A percentile compares a stretch with the other conserved stretches of the same genome.
These are phyloP conservation scores for Podospora appendiculata DNA, from an alignment of 495 filamentous ascomycete genomes.

Conservation along the genomic window DNA sequence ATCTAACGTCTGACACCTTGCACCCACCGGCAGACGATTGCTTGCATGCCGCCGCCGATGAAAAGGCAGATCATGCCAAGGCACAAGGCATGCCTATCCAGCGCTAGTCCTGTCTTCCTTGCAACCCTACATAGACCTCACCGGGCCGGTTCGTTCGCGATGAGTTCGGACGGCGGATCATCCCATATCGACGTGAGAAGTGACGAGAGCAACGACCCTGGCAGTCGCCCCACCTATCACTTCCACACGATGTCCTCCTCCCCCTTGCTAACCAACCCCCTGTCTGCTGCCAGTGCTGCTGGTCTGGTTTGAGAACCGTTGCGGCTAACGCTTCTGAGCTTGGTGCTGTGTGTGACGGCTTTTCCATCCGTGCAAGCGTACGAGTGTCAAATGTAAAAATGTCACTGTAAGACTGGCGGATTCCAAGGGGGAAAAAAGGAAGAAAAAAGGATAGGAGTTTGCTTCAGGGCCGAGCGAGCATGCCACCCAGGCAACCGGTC, in stretches of 20 bases:
- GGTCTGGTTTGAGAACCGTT: no score
- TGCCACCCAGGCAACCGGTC: no score
- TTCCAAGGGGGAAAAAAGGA: no score
- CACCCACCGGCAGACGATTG: neutral
- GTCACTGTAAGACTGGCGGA: no score
- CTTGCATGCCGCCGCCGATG: conserved; percentile 2
- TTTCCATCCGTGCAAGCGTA: no score
- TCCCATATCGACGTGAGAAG: conserved; percentile 2
- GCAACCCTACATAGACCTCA: conserved; percentile 11
- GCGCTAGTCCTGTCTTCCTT: conserved; percentile 2
- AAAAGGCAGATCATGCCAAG: conserved; percentile 13
- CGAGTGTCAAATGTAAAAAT: no score
- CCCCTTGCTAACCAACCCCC: neutral
- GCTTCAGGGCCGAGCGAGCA: no score
- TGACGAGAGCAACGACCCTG: neutral
- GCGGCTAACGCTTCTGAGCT: no score
- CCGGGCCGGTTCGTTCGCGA: conserved; percentile 15
- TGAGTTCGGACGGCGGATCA: conserved; percentile 2
- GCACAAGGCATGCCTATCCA: conserved; percentile 5
- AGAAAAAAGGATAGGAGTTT: no score
- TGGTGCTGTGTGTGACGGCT: no score
- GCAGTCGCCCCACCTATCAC: conserved; percentile 5
- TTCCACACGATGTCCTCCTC: neutral
- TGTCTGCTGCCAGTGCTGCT: no score
- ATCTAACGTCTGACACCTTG: no score